phyloP scores from a whole-genome alignment of 1,139 yeast species.

The Suhomyces panamericanus region DNA sequence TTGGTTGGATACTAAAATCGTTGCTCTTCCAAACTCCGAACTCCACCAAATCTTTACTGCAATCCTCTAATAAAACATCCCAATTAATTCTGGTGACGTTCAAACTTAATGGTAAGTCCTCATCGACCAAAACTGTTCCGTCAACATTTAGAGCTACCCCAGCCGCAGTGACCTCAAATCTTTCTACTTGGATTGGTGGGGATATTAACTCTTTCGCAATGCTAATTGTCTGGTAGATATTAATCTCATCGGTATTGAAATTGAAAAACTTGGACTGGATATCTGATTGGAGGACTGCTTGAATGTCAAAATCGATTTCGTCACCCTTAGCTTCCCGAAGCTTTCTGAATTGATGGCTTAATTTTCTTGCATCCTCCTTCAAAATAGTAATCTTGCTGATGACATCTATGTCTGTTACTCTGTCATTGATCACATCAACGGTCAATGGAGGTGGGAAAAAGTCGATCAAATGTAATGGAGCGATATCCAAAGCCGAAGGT shows the following conservation, averaged over 20 bases:
- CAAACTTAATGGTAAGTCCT: conserved; percentile 22
- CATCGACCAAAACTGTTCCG: conserved; percentile 14
- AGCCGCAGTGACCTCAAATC: conserved; percentile 11
- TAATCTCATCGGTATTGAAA: conserved; percentile 19
- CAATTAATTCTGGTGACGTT: conserved; percentile 25
- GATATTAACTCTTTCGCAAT: conserved; percentile 18
- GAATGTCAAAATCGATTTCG: conserved; percentile 20
- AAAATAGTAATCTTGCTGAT: conserved; percentile 23
- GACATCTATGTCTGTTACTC: conserved; percentile 29
- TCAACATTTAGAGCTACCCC: conserved; percentile 9
- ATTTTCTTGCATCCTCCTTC: conserved; percentile 22
- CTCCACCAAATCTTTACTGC: conserved; percentile 20
- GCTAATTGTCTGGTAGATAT: conserved; percentile 17
- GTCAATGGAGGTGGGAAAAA: conserved; percentile 28
- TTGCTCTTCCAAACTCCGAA: conserved; percentile 29
- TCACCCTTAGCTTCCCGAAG: conserved; percentile 14
- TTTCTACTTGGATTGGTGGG: conserved; percentile 17
- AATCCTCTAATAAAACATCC: conserved; percentile 30
- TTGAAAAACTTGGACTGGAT: conserved; percentile 20
- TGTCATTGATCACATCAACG: conserved; percentile 23
- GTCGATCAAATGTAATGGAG: conserved; percentile 27
- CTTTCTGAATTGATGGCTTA: conserved; percentile 17
- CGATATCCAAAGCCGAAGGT: conserved; percentile 19
- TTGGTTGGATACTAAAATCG: conserved; percentile 20
- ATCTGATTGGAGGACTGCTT: conserved; percentile 20